Evolutionary conservation across 192 early-diverging fungal species (phyloP).

Genomic region (Dissophora ornata): DNA sequence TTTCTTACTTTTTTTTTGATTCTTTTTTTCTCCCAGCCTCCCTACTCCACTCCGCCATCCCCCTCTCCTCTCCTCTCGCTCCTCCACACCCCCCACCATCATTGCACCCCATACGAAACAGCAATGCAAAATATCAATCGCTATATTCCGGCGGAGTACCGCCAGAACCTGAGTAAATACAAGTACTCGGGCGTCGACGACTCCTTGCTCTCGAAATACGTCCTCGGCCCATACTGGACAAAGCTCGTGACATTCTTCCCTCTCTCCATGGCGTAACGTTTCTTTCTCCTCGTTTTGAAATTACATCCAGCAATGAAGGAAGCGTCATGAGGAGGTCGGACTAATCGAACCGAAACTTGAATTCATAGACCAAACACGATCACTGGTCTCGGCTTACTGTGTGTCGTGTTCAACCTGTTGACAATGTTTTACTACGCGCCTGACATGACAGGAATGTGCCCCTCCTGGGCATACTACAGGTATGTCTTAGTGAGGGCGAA

Average conservation of each 20-base stretch:
- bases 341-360: neutral
- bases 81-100: neutral
- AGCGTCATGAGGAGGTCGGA: neutral
- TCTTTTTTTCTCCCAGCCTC: neutral
- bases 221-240: conserved; percentile 90
- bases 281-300: neutral
- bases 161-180: conserved; percentile 82
- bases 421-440: conserved; percentile 80
- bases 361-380: conserved; percentile 84
- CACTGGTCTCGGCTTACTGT: conserved; percentile 86
- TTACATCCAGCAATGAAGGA: no score
- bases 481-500: conserved; percentile 42
- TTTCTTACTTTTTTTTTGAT: conserved; percentile 13
- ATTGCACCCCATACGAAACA: no score
- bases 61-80: neutral
- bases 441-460: conserved; percentile 74
- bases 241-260: conserved; percentile 87
- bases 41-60: neutral
- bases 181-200: conserved; percentile 91
- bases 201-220: conserved; percentile 76
- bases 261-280: conserved; percentile 81
- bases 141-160: conserved; percentile 69
- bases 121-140: conserved; percentile 16
- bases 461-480: conserved; percentile 86
- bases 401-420: conserved; percentile 78